Evolutionary conservation across 441 rosid species (phyloP), one percentile per base, ranked within the genome.

Genomic region (Bruguiera hainesii): DNA sequence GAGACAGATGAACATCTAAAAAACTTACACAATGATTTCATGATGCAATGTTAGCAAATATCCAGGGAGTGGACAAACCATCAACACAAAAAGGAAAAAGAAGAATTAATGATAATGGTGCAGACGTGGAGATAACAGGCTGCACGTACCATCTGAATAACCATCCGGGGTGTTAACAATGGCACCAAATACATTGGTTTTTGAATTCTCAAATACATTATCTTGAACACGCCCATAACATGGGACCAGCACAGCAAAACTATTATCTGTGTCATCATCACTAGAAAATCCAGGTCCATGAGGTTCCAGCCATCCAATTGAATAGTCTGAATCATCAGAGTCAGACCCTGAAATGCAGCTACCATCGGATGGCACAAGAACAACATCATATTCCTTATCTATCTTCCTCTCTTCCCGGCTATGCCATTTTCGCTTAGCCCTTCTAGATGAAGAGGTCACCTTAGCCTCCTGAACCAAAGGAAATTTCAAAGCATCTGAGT

Each of bases 301-400:
- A 59, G 96, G 96, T 75, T 89, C 96, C 69, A 84, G 66, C 96
- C 96, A 89, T 73, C 96, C 96, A 65, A 87, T 79, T 15, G 96
- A 89, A 76, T 85, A 89, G 78, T 89, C 96, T 0, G 87, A 85
- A 72, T 75, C 90, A 74, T 87, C 92, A 5, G 96, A 84, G 66
- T 89, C 96, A 42, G 92, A 85, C 33, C 92, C 96, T 2, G 90
- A 89, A 70, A 89, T 81, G 75, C 92, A 87, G 49, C 83, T 89
- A 71, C 86, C 90, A 77, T 89, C 96, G 13, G 96, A 81, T 64
- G 96, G 90, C 63, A 89, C 96, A 39, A 89, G 82, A 76, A 89
- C 92, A 60, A 85, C 68, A 71, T 89, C 96, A 74, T 80, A 82
- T 64, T 89, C 96, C 76, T 76, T 76, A 73, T 89, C 96, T 10